Evolutionary conservation across 768 basidiomycete genomes (phyloP), one percentile per base, ranked within the genome.

Genomic region (Hygrocybe punicea): DNA sequence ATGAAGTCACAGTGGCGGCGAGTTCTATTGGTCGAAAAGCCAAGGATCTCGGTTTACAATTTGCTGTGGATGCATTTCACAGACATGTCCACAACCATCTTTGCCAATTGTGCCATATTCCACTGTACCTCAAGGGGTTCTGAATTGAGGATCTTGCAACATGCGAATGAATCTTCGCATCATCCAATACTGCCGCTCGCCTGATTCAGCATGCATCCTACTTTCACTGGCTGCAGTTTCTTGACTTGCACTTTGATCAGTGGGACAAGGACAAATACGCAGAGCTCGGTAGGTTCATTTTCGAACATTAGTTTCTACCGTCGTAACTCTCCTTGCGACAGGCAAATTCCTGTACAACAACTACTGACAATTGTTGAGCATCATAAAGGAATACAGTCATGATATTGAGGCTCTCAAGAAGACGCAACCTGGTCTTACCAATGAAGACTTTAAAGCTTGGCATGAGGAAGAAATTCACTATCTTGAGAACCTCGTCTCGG

Each of bases 21-120:
- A 70, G 67, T 47, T 39, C 60, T 1, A 59, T 73, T 11, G 62
- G 67, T 25, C n/a, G 23, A 40, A 5, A 14, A 50, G 13, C 58
- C 59, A 16, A 7, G 34, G n/a, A 57, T 59, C 37, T n/a, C n/a
- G n/a, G n/a, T n/a, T n/a, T n/a, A n/a, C 46, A 37, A 3, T 60
- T 51, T 9, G 49, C 65, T 6, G 64, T 70, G 6, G 61, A 63
- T 13, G 33, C 57, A 14, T 69, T 70, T 50, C 71, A 71, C 40
- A 62, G 68, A 0, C 64, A 72, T 44, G 66, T 70, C 0, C 70
- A 71, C 57, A 70, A 68, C 39, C 58, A 59, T 13, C 37, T 57
- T 13, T 72, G 71, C 56, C 69, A 71, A 53, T 47, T 63, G 5
- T 25, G 52, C 1, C 51, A 60, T 49, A 69, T 66, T 6, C 53